Conservation (phyloP, 2,329 filamentous ascomycete species). For the Aspergillus tamarii region DNA sequence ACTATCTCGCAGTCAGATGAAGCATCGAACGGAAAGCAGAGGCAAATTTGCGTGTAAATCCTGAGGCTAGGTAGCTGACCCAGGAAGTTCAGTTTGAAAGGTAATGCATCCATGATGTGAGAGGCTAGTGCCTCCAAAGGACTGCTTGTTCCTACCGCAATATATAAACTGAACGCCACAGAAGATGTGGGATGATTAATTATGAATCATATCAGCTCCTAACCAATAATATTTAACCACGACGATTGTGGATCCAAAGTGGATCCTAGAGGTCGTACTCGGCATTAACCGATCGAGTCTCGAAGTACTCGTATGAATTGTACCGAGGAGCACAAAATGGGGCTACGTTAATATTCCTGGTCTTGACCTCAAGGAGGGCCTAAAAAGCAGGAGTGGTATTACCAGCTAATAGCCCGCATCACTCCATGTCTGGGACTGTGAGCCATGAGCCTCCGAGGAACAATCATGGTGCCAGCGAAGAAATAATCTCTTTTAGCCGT, state of each 20-base stretch:
- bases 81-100: slow-evolving; percentile 42
- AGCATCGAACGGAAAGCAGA: slow-evolving; percentile 42
- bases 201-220: neutral
- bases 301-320: no score
- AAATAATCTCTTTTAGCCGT: neutral
- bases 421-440: neutral
- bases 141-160: neutral
- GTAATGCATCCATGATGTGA: neutral
- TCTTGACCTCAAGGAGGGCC: neutral
- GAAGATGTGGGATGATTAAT: neutral
- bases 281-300: no score
- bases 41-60: slow-evolving; percentile 53
- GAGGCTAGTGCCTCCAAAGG: neutral
- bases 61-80: slow-evolving; percentile 47
- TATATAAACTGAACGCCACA: neutral
- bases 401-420: neutral
- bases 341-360: no score
- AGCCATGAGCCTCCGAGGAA: neutral
- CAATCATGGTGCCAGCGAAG: neutral
- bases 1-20: slow-evolving; percentile 29
- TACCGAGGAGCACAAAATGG: no score
- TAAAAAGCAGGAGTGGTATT: neutral
- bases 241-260: neutral
- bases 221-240: neutral
- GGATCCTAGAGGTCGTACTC: no score